Base-by-base conservation (phyloP, 2,329 filamentous ascomycete species). In the Tolypocladium album region DNA sequence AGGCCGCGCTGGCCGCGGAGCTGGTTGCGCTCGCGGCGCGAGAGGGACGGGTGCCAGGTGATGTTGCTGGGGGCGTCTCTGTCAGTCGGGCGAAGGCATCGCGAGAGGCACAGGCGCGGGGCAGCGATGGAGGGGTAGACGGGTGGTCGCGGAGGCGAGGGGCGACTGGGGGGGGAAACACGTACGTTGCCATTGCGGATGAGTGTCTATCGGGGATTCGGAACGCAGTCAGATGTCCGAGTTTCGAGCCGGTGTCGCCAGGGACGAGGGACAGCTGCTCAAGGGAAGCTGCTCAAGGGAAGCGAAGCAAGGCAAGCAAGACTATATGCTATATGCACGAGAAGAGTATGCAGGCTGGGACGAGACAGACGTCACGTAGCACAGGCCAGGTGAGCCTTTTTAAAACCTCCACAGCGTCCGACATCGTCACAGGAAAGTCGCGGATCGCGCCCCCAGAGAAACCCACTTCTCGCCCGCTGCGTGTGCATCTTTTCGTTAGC, bases 11-110 rank as follows among this genome's bases (percentile, higher is more conserved):
- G 94, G 74, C 87, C 85, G 76, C 91, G 90, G 67, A 84, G 78
- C 66, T 81, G 73, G 75, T 84, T 87, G 75, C 90, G 89, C 82
- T 94, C 90, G 63, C 79, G 75, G 76, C 89, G 88, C 59, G 88
- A 88, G 71, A 94, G 87, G 63, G 88, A 89, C 11, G 87, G 81
- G 80, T 94, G 90, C 90, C 90, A 94, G 74, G 89, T 93, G 75
- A 94, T 93, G 82, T 94, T 94, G 74, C 90, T 94, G 71, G 55
- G 62, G 50, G 4, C 7, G 42, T 31, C 5, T 3, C 27, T 7
- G 50, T 53, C 8, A 22, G 50, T 22, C 13, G 11, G 50, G 27
- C 11, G 36, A 22, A 9, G 52, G 9, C 34, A 39, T 45, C 6
- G 42, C 39, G 27, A 40, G 57, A 27, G 17, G 17, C 40, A n/a